Evolutionary conservation across 192 early-diverging fungal species (phyloP).

Genomic region (Coemansia sp.): DNA sequence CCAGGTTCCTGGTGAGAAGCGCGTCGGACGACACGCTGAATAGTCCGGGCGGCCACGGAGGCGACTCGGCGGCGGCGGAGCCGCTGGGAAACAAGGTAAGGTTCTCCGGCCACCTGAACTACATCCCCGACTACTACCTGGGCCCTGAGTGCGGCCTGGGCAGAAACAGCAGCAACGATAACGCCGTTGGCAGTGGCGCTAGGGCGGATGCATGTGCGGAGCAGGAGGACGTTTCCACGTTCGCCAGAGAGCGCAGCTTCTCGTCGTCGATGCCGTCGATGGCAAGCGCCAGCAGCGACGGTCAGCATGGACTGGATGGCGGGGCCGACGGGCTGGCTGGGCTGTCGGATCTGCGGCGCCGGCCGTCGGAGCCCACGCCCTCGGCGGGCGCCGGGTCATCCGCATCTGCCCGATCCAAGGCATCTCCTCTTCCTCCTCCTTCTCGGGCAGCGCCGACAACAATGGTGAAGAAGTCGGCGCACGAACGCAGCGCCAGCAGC

Average conservation of each 20-base stretch:
- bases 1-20: conserved; percentile 17
- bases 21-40: conserved; percentile 39
- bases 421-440: not conserved
- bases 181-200: not conserved
- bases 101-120: conserved; percentile 8
- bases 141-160: not conserved
- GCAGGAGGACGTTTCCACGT: not conserved
- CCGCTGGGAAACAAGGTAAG: conserved; percentile 7
- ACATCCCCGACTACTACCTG: conserved; percentile 17
- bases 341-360: not conserved
- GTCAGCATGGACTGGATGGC: not conserved
- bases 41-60: conserved; percentile 1
- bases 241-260: not conserved
- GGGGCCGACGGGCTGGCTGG: not conserved
- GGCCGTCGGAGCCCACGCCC: conserved; percentile 24
- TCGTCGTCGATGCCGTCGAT: conserved; percentile 9
- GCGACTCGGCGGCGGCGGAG: not conserved
- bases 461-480: not conserved
- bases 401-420: not conserved
- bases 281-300: not conserved
- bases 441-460: not conserved
- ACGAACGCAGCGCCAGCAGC: not conserved
- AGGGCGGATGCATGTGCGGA: not conserved
- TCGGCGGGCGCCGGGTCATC: not conserved
- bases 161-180: not conserved